Base-by-base conservation (phyloP, 2,329 filamentous ascomycete genomes). In the Teratosphaeria zuluensis region DNA sequence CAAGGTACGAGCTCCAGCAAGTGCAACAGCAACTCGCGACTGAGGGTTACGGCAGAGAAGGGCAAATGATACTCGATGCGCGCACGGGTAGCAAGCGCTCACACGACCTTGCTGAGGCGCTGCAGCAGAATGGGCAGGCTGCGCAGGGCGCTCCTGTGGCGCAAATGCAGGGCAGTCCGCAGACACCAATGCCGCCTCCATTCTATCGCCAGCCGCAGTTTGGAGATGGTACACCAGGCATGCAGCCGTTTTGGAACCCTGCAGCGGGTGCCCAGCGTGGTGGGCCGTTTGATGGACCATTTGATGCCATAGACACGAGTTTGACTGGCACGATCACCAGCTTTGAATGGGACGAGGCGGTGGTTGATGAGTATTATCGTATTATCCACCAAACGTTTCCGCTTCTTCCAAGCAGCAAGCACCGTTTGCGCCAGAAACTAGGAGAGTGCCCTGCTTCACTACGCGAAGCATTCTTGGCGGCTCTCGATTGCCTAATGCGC, bases 321-420 rank as follows among this genome's bases (percentile, higher is more conserved):
- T 61, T 60, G 8, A 62, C 61, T 4, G 54, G 24, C 6, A 28
- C 33, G 14, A 65, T 69, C 24, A 66, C 62, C 4, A 65, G 54
- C n/a, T 70, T 75, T 55, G 76, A 78, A 28, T 79, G 75, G 75
- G 75, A 79, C 61, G 77, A 80, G 38, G 65, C 67, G 31, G 68
- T 75, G 21, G 67, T 80, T 46, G 74, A 78, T 32, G 72, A 74
- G 59, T 90, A 89, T 64, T 80, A 88, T 56, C 77, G 77, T 4
- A 75, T 81, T 14, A 81, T 90, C 21, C 86, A 90, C 64, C 83
- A 84, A 14, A 81, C 82, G 3, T 85, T 88, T 59, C 87, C 87
- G 0, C 76, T 90, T 52, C 75, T 90, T 12, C 81, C 86, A 1
- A 77, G 77, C 56, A 82, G 74, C 57, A 84, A 81, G 65, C 72